Evolutionary conservation across 257 asterid species (phyloP).

Genomic region (Vinca minor): DNA sequence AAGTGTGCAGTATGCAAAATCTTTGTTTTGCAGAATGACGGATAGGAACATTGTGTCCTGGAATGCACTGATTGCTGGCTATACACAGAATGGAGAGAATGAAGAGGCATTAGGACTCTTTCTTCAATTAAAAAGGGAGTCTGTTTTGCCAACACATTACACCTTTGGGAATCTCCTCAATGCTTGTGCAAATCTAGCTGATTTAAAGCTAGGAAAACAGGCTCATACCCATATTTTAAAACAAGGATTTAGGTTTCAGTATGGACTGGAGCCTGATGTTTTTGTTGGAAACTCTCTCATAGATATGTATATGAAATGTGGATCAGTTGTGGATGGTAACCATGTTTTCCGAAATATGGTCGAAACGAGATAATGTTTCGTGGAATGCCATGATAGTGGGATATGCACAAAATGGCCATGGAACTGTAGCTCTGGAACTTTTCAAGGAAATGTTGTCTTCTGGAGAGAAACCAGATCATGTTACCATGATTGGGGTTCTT

Average conservation of each 20-base stretch:
- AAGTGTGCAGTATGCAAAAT: constrained; percentile 13
- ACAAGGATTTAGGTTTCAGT: constrained; percentile 11
- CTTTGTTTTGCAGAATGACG: constrained; percentile 11
- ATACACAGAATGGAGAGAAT: constrained; percentile 20
- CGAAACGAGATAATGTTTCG: constrained; percentile 18
- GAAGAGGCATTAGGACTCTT: constrained; percentile 21
- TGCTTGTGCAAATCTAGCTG: constrained; percentile 22
- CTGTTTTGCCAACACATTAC: constrained; percentile 19
- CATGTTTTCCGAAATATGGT: constrained; percentile 16
- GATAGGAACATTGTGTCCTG: constrained; percentile 21
- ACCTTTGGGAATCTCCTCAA: constrained; percentile 23
- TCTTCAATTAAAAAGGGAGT: constrained; percentile 16
- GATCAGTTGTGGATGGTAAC: constrained; percentile 16
- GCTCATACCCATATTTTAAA: constrained; percentile 12
- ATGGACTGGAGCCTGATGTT: constrained; percentile 16
- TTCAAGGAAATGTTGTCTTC: constrained; percentile 17
- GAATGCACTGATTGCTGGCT: constrained; percentile 27
- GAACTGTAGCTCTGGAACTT: constrained; percentile 18
- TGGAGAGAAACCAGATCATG: constrained; percentile 18
- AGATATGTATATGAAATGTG: constrained; percentile 28
- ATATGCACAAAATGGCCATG: constrained; percentile 24
- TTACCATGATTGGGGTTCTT: constrained; percentile 21
- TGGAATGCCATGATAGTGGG: constrained; percentile 24
- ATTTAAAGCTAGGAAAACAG: constrained; percentile 18
- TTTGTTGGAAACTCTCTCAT: constrained; percentile 25